Conservation (phyloP, 257 asterid species). For the Cordia subcordata region DNA sequence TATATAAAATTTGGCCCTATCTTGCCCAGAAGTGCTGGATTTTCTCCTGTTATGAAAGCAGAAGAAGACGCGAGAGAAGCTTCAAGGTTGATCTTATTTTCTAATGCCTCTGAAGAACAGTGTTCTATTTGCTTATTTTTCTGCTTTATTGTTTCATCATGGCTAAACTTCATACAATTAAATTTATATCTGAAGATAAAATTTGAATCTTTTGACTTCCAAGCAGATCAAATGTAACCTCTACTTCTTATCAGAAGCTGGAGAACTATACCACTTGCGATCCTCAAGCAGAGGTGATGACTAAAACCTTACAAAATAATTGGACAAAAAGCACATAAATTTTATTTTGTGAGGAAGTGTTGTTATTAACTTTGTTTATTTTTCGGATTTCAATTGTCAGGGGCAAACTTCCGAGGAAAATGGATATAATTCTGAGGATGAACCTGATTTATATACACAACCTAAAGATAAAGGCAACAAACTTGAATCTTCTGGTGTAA, state of each 20-base stretch:
- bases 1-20: slow-evolving; percentile 80
- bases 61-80: slow-evolving; percentile 26
- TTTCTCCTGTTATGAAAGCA: slow-evolving; percentile 40
- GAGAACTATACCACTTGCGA: slow-evolving; percentile 42
- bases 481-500: slow-evolving; percentile 24
- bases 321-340: neutral
- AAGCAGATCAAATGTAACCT: slow-evolving; percentile 35
- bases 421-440: slow-evolving; percentile 32
- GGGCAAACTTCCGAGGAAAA: slow-evolving; percentile 40
- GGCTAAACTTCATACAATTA: neutral
- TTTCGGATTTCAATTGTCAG: slow-evolving; percentile 28
- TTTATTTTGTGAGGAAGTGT: neutral
- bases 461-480: slow-evolving; percentile 21
- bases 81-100: slow-evolving; percentile 29
- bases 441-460: slow-evolving; percentile 15
- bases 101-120: neutral
- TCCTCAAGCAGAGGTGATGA: slow-evolving; percentile 35
- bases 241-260: slow-evolving; percentile 28
- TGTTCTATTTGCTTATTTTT: neutral
- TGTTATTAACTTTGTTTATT: neutral
- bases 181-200: slow-evolving; percentile 1
- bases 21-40: slow-evolving; percentile 75
- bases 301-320: neutral
- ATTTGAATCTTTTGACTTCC: slow-evolving; percentile 8
- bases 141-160: neutral